These are phyloP conservation scores for Solanum piurae DNA, from an alignment of 257 asterid genomes.

Conservation along the genomic window DNA sequence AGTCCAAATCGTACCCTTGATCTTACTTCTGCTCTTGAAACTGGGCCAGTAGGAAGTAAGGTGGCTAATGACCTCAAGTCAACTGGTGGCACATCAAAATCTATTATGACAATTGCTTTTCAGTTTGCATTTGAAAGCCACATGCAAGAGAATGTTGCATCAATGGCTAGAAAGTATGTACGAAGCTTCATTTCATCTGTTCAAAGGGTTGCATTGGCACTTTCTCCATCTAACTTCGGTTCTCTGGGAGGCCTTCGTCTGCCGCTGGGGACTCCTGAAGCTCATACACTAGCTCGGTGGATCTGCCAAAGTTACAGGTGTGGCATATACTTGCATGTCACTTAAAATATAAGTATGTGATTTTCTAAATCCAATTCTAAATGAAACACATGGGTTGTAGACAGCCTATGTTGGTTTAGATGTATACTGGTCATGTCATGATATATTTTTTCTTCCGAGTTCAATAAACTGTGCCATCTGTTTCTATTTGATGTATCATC, in stretches of 20 bases:
- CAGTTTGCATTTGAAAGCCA: conserved; percentile 81
- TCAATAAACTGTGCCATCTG: background rate
- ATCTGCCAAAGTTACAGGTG: conserved; percentile 79
- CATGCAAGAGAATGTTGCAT: conserved; percentile 76
- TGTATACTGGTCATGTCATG: background rate
- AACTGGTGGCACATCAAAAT: conserved; percentile 36
- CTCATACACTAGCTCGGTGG: conserved; percentile 78
- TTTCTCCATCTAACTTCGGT: conserved; percentile 62
- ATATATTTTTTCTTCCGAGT: background rate
- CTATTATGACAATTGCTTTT: conserved; percentile 77
- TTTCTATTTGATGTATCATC: background rate
- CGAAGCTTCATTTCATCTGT: conserved; percentile 82
- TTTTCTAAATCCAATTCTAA: background rate
- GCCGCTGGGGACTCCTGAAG: conserved; percentile 79
- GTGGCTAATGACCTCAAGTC: conserved; percentile 27
- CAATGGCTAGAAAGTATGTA: conserved; percentile 77
- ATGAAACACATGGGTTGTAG: background rate
- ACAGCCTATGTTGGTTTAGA: background rate
- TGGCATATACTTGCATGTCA: background rate
- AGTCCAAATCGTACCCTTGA: conserved; percentile 89
- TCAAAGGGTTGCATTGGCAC: conserved; percentile 85
- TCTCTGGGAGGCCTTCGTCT: conserved; percentile 50
- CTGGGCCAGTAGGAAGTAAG: conserved; percentile 51
- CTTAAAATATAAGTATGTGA: background rate
- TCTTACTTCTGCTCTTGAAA: conserved; percentile 83